These are phyloP conservation scores for Fusarium agapanthi DNA, from an alignment of 2,329 filamentous ascomycete species.

Conservation along the genomic window DNA sequence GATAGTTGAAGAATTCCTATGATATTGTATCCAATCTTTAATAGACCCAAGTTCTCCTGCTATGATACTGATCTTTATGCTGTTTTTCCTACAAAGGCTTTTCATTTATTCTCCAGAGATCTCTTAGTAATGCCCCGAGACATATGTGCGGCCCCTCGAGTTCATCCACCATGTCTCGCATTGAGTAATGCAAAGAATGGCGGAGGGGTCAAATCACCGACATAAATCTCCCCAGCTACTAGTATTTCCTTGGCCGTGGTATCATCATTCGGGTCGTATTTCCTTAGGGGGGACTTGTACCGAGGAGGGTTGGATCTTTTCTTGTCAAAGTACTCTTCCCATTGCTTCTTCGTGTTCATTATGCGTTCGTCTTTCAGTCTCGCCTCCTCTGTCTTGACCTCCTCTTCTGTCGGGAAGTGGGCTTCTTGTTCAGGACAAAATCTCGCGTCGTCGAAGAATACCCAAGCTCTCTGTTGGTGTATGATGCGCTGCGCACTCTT, in stretches of 20 bases:
- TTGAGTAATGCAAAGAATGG: neutral
- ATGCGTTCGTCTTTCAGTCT: neutral
- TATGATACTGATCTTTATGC: neutral
- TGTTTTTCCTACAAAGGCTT: too few relatives aligned
- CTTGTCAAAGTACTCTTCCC: neutral
- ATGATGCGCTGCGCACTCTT: neutral
- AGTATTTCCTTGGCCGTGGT: too few relatives aligned
- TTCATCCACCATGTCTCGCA: neutral
- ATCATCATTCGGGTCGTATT: neutral
- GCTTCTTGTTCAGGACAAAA: neutral
- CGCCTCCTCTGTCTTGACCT: neutral
- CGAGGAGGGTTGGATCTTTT: neutral
- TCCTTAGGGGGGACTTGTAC: neutral
- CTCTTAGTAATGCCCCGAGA: neutral
- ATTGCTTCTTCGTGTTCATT: neutral
- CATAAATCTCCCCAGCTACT: too few relatives aligned
- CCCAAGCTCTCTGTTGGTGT: slow-evolving; percentile 22
- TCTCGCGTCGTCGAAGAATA: slow-evolving; percentile 11
- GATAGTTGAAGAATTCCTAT: too few relatives aligned
- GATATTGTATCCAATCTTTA: neutral
- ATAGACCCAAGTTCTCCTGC: neutral
- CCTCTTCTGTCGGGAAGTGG: neutral
- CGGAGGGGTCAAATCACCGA: fast-evolving
- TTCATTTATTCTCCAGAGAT: fast-evolving
- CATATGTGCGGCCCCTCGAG: neutral